Conservation (phyloP, 169 alveolate species). For the Eimeria zaria region DNA sequence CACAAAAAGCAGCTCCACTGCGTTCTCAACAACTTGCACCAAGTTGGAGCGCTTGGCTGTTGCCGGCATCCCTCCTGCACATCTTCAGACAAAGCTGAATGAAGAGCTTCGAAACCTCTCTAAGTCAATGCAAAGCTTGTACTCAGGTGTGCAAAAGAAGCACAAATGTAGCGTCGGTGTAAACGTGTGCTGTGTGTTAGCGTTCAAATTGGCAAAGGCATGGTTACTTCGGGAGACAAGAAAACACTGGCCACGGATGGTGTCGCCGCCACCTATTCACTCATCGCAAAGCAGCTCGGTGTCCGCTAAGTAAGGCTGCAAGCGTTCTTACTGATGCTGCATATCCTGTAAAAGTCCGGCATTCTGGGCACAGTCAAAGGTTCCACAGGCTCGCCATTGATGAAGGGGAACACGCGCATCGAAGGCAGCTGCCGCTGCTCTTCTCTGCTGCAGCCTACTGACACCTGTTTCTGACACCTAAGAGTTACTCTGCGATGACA, state of each 20-base stretch:
- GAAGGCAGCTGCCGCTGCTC: slow-evolving; percentile 17
- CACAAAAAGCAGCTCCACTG: slow-evolving; percentile 49
- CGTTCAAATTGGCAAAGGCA: background rate
- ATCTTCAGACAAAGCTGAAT: background rate
- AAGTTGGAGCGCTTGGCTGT: background rate
- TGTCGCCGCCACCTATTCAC: background rate
- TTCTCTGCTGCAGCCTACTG: slow-evolving; percentile 3
- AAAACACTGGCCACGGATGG: background rate
- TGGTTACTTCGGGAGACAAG: background rate
- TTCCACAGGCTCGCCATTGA: slow-evolving; percentile 21
- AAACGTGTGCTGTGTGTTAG: background rate
- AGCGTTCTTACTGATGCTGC: slow-evolving; percentile 42
- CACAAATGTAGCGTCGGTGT: background rate
- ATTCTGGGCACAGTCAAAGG: slow-evolving; percentile 57
- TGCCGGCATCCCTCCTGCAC: slow-evolving; percentile 64
- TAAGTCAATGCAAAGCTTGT: background rate
- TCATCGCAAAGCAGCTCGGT: background rate
- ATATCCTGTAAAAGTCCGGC: slow-evolving; percentile 48
- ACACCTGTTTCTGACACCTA: slow-evolving; percentile 18
- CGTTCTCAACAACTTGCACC: slow-evolving; percentile 16
- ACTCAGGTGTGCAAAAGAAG: background rate
- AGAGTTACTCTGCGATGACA: slow-evolving; percentile 26
- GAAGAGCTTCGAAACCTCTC: background rate
- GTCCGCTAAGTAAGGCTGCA: background rate
- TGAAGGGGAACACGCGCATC: slow-evolving; percentile 58